phyloP scores from a whole-genome alignment of 225 moss, liverwort and hornwort genomes.

The Pseudisothecium myosuroides region DNA sequence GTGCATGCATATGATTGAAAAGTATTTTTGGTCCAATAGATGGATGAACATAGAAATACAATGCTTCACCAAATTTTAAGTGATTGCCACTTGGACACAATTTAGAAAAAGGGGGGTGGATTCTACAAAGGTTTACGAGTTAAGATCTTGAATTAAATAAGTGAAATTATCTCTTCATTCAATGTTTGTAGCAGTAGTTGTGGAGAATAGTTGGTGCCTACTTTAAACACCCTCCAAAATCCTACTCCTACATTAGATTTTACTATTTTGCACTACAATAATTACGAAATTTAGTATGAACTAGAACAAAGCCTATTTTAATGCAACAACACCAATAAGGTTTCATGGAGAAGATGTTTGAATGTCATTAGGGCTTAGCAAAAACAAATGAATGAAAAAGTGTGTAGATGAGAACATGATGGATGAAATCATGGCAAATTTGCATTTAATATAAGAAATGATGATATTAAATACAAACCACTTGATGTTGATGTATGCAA shows the following conservation, averaged over 20 bases:
- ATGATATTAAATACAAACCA: neutral
- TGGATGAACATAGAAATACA: too few relatives aligned
- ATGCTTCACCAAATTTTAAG: too few relatives aligned
- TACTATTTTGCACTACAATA: neutral
- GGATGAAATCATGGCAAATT: neutral
- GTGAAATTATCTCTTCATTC: neutral
- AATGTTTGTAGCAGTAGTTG: neutral
- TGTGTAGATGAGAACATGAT: accelerated
- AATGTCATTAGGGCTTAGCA: neutral
- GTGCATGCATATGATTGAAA: too few relatives aligned
- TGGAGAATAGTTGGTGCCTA: neutral
- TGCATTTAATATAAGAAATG: neutral
- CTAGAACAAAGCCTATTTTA: neutral
- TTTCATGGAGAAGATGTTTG: neutral
- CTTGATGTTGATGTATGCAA: neutral
- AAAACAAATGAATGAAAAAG: neutral
- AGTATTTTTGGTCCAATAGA: too few relatives aligned
- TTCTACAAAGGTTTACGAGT: neutral
- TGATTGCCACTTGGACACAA: too few relatives aligned
- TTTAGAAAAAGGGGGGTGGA: too few relatives aligned
- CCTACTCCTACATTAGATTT: neutral
- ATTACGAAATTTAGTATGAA: neutral
- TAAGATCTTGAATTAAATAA: neutral
- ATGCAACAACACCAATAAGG: neutral
- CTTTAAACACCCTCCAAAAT: too few relatives aligned